Evolutionary conservation across 2,329 filamentous ascomycete species (phyloP), one percentile per base, ranked within the genome.

Genomic region (Diplodia mutila): DNA sequence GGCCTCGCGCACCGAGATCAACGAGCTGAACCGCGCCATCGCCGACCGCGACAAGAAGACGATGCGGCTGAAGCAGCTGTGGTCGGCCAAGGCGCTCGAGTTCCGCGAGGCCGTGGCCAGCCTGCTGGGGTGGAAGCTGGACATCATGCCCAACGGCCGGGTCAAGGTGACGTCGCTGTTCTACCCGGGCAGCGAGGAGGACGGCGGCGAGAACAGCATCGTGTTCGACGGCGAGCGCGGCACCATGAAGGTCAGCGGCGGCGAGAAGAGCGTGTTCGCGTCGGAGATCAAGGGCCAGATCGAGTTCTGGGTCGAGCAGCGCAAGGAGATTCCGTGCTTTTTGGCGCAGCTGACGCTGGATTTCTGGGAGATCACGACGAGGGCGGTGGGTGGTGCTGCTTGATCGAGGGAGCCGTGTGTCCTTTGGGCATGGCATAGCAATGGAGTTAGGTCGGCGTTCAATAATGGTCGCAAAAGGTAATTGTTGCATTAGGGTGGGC

Each of bases 221-320:
- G 88, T 97, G 0, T 97, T 97, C 77, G 93, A 97, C 79, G 93
- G 93, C 63, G 93, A 97, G 81, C 89, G 91, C 68, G 95, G 94
- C 8, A 97, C 94, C 0, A 99, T 99, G 95, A 99, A 99, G 85
- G 91, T 99, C 67, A 92, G 90, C 39, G 95, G 95, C 1, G 95
- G 95, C 0, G 92, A 93, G 1, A 87, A 91, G 75, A 96, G 92
- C 75, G 85, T 88, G 14, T 99, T 99, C 79, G 95, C 94, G 1
- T 82, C 87, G 66, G 90, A 93, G 79, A 97, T 99, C 70, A 87
- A 87, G 71, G 91, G 92, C 74, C 87, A 94, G 77, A 94, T 97
- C 75, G 90, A 93, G 71, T 98, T 97, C 79, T 99, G 95, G 94
- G 94, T 98, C 0, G 88, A 96, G 75, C 93, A 95, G 73, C 89